These are phyloP conservation scores for Jacaranda copaia DNA, from an alignment of 257 asterid species.

Conservation along the genomic window DNA sequence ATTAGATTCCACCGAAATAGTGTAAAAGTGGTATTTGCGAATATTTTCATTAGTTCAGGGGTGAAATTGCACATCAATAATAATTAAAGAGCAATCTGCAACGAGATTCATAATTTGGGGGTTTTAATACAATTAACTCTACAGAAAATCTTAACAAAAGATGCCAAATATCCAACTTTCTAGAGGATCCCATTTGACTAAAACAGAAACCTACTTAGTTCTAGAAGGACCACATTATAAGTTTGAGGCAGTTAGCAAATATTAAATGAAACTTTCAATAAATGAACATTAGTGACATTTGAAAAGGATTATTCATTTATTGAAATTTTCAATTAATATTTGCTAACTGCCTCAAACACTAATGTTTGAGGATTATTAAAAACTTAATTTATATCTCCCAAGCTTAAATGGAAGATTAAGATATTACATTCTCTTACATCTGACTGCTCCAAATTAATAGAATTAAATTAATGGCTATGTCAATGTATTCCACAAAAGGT, in stretches of 20 bases:
- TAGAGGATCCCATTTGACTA: neutral
- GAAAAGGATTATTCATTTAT: neutral
- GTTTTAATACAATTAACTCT: no score
- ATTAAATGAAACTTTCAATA: neutral
- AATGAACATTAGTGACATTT: constrained; percentile 24
- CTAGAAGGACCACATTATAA: neutral
- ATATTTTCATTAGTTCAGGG: no score
- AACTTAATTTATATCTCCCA: neutral
- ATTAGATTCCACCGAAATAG: no score
- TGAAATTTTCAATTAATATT: neutral
- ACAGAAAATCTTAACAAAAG: no score
- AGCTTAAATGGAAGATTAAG: neutral
- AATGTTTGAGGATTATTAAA: no score
- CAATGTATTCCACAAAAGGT: constrained; percentile 29
- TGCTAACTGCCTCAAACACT: neutral
- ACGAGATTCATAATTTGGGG: no score
- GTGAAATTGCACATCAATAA: no score
- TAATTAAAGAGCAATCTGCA: no score
- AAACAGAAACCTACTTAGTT: neutral
- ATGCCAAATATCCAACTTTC: neutral
- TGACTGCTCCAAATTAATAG: neutral
- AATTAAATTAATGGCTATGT: neutral
- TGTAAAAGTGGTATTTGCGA: no score
- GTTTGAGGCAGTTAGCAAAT: neutral
- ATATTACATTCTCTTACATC: neutral